Evolutionary conservation across 176 grass and related monocot species (phyloP), one percentile per base, ranked within the genome.

Genomic region (Leersia perrieri): DNA sequence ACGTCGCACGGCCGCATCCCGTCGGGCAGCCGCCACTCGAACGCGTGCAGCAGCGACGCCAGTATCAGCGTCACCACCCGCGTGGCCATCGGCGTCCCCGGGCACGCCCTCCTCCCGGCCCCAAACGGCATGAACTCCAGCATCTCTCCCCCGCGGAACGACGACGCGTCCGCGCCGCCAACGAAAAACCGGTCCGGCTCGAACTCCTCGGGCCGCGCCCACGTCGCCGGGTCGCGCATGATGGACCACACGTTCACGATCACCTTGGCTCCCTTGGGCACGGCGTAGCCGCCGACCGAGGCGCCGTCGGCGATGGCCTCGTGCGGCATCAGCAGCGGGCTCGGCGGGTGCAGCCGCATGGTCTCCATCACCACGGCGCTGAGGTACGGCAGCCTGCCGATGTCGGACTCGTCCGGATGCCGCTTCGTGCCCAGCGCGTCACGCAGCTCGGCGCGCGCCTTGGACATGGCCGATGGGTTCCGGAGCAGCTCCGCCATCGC

Each of bases 71-170:
- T 83, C 29, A 94, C 74, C 29, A 88, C 70, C 74, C 74, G 44
- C 14, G 83, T 72, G 3, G 86, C 92, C 72, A 91, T 87, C 1
- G 86, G 76, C 72, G 70, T 67, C 11, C 93, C 93, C 1, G 93
- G 90, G 76, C 93, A 95, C 33, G 73, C 66, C 84, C 84, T 33
- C 81, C 87, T 72, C 3, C 90, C 90, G 1, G 87, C 80, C 9
- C 93, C 87, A 79, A 95, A 95, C 23, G 93, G 87, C 78, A 95
- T 78, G 73, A 90, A 92, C 70, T 78, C 87, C 3, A 53, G 70
- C 22, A 63, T 11, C 26, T 68, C 69, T 68, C 60, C 49, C 35
- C 67, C 77, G 3, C 77, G 81, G 85, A 92, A 91, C 47, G 13
- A 10, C 6, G n/a, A n/a, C n/a, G n/a, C n/a, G n/a, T n/a, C n/a